phyloP scores from a whole-genome alignment of 768 basidiomycete genomes.

The Phanerodontia chrysosporium region DNA sequence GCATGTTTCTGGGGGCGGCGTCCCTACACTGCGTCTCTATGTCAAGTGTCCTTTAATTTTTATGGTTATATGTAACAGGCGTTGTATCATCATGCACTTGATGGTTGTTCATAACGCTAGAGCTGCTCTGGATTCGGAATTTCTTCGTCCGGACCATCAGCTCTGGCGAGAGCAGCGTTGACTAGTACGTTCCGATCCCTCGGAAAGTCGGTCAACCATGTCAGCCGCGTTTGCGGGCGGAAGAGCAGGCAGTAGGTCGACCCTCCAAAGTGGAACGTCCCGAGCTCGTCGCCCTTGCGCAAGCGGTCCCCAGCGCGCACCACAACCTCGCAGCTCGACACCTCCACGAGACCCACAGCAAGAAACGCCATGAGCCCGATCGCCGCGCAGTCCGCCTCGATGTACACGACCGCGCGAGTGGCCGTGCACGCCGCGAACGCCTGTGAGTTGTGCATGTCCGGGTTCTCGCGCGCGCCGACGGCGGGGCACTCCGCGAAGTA shows the following conservation, averaged over 20 bases:
- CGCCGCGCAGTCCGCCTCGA: slow-evolving; percentile 45
- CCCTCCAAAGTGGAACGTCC: slow-evolving; percentile 64
- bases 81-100: too few species aligned
- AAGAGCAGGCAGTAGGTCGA: slow-evolving; percentile 49
- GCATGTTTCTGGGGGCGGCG: too few species aligned
- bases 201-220: background rate
- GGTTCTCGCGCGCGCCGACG: slow-evolving; percentile 16
- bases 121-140: too few species aligned
- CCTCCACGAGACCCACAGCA: slow-evolving; percentile 56
- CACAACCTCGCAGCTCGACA: slow-evolving; percentile 53
- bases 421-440: slow-evolving; percentile 42
- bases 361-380: slow-evolving; percentile 59
- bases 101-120: too few species aligned
- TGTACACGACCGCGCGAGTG: slow-evolving; percentile 50
- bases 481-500: slow-evolving; percentile 41
- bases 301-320: slow-evolving; percentile 43
- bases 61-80: too few species aligned
- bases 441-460: slow-evolving; percentile 26
- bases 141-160: too few species aligned
- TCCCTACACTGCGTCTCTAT: too few species aligned
- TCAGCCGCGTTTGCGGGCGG: slow-evolving; percentile 24
- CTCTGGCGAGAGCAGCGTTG: background rate
- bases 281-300: slow-evolving; percentile 51
- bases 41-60: too few species aligned
- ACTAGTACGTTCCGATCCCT: background rate